Conservation (phyloP, 148 eudicot genomes). For the Chenopodium formosanum region DNA sequence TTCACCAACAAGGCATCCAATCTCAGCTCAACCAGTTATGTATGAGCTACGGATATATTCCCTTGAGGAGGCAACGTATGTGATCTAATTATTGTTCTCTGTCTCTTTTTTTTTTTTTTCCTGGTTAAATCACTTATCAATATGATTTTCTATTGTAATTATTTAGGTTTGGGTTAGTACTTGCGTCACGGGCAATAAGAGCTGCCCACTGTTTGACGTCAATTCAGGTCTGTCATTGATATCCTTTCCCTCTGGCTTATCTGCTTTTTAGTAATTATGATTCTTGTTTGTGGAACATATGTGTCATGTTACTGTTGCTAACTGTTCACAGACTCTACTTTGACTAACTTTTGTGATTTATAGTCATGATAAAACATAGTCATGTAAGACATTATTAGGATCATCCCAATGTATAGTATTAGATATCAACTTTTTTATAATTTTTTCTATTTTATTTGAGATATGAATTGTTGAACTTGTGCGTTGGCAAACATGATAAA, state of each 20-base stretch:
- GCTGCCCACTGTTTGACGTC: conserved; percentile 99
- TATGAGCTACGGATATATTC: conserved; percentile 98
- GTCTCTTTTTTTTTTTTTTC: background rate
- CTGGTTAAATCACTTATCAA: background rate
- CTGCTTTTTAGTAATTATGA: background rate
- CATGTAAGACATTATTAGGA: too few species aligned
- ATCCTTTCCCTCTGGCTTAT: background rate
- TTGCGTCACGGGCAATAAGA: conserved; percentile 92
- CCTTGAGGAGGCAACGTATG: conserved; percentile 91
- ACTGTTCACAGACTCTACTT: too few species aligned
- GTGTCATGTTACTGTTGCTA: background rate
- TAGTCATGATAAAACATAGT: too few species aligned
- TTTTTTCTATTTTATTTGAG: too few species aligned
- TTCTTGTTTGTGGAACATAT: background rate
- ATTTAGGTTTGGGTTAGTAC: conserved; percentile 80
- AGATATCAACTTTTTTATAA: too few species aligned
- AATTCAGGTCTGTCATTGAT: conserved; percentile 68
- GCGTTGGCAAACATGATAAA: too few species aligned
- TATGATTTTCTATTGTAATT: background rate
- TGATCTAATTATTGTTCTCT: conserved; percentile 19
- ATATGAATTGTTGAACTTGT: too few species aligned
- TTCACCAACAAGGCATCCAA: conserved; percentile 97
- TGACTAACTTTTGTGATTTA: too few species aligned
- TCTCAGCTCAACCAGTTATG: conserved; percentile 84
- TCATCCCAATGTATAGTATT: too few species aligned